These are phyloP conservation scores for Globisporangium takayamanum DNA, from an alignment of 352 stramenopile genomes.

Conservation along the genomic window DNA sequence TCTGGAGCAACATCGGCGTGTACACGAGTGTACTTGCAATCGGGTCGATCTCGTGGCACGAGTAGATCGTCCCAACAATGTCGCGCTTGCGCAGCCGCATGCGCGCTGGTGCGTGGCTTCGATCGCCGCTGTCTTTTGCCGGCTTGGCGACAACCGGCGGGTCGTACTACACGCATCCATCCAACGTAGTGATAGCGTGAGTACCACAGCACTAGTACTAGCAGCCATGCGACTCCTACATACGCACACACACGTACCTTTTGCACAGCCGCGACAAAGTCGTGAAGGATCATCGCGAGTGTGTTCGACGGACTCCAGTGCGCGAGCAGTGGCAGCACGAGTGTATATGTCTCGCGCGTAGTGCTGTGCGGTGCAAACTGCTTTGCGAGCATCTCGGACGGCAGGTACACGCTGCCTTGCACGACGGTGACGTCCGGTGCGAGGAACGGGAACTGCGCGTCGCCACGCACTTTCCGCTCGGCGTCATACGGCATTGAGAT, in stretches of 20 bases:
- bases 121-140: conserved; percentile 1
- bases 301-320: conserved; percentile 77
- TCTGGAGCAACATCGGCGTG: conserved; percentile 65
- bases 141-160: conserved; percentile 20
- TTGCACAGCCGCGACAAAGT: conserved; percentile 62
- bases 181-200: not conserved
- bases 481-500: conserved; percentile 54
- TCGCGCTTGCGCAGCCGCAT: conserved; percentile 70
- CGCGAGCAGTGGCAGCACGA: conserved; percentile 46
- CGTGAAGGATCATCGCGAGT: conserved; percentile 58
- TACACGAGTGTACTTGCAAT: conserved; percentile 44
- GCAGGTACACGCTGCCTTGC: conserved; percentile 42
- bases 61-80: conserved; percentile 58
- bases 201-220: not conserved
- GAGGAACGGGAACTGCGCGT: conserved; percentile 57
- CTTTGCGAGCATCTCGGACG: conserved; percentile 33
- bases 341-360: conserved; percentile 21
- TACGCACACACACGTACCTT: conserved; percentile 14
- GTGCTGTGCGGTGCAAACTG: not conserved
- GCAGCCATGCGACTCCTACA: not conserved
- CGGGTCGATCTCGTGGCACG: conserved; percentile 62
- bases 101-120: conserved; percentile 2
- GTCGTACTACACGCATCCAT: conserved; percentile 16
- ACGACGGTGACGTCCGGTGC: conserved; percentile 42
- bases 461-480: conserved; percentile 15